These are phyloP conservation scores for Pseudisothecium myosuroides DNA, from an alignment of 225 moss, liverwort and hornwort species.

Conservation along the genomic window DNA sequence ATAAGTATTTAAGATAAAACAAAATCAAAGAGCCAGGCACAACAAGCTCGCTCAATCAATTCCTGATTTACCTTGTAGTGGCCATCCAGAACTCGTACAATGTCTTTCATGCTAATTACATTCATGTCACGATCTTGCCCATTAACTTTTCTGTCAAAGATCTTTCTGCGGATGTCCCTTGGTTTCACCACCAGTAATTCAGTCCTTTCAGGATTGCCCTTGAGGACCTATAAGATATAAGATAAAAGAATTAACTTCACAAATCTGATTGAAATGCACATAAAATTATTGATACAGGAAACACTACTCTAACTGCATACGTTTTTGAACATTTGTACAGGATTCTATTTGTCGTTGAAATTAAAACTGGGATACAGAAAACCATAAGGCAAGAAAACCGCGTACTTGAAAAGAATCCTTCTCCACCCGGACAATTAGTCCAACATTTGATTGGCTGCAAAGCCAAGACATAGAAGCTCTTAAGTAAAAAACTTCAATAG, in stretches of 20 bases:
- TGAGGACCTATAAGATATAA: slow-evolving; percentile 51
- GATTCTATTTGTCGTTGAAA: not conserved
- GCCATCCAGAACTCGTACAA: slow-evolving; percentile 80
- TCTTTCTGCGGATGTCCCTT: slow-evolving; percentile 76
- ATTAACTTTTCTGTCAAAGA: slow-evolving; percentile 60
- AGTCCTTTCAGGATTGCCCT: slow-evolving; percentile 79
- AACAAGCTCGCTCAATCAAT: not conserved
- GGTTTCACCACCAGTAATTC: slow-evolving; percentile 82
- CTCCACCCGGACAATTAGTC: slow-evolving; percentile 88
- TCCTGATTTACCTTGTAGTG: slow-evolving; percentile 51
- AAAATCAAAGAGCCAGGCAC: not conserved
- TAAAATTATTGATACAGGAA: not conserved
- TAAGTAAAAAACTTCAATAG: not conserved
- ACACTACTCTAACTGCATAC: not conserved
- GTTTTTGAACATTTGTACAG: not conserved
- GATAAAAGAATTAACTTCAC: not conserved
- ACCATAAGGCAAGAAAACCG: not conserved
- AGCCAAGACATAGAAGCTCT: not conserved
- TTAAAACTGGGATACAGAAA: not conserved
- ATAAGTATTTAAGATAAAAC: not conserved
- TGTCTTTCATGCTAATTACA: slow-evolving; percentile 60
- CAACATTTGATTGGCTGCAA: slow-evolving; percentile 86
- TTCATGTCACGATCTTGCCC: slow-evolving; percentile 72
- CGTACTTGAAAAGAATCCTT: slow-evolving; percentile 82
- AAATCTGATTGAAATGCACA: not conserved